Evolutionary conservation across 108 stramenopile genomes (phyloP).

Genomic region (Schizochytrium sp.): DNA sequence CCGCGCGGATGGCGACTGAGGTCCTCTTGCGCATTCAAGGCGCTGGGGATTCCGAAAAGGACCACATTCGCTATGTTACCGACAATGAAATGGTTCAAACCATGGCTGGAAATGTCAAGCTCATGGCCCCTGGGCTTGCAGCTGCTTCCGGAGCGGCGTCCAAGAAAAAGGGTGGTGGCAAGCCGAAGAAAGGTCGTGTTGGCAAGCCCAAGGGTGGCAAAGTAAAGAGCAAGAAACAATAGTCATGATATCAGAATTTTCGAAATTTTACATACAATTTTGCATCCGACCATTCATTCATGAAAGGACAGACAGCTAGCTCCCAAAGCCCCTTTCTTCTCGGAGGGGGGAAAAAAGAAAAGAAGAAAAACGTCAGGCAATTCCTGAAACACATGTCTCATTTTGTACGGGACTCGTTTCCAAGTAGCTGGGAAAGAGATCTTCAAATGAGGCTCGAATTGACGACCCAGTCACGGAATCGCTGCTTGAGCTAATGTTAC

Average conservation of each 20-base stretch:
- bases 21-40: slow-evolving; percentile 23
- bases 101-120: slow-evolving; percentile 30
- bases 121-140: background rate
- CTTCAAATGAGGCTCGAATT: background rate
- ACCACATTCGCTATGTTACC: slow-evolving; percentile 30
- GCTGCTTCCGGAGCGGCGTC: background rate
- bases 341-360: too few species aligned
- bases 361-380: background rate
- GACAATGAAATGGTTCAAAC: slow-evolving; percentile 43
- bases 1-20: slow-evolving; percentile 37
- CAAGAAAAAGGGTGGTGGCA: background rate
- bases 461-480: background rate
- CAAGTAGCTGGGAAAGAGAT: background rate
- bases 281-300: too few species aligned
- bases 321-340: too few species aligned
- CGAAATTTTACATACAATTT: too few species aligned
- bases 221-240: background rate
- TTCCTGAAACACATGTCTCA: background rate
- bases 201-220: background rate
- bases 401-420: background rate
- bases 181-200: background rate
- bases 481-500: background rate
- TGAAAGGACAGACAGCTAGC: too few species aligned
- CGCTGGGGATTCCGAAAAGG: slow-evolving; percentile 20
- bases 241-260: background rate